Evolutionary conservation across 2,329 filamentous ascomycete species (phyloP).

Genomic region (Xylogone sp.): DNA sequence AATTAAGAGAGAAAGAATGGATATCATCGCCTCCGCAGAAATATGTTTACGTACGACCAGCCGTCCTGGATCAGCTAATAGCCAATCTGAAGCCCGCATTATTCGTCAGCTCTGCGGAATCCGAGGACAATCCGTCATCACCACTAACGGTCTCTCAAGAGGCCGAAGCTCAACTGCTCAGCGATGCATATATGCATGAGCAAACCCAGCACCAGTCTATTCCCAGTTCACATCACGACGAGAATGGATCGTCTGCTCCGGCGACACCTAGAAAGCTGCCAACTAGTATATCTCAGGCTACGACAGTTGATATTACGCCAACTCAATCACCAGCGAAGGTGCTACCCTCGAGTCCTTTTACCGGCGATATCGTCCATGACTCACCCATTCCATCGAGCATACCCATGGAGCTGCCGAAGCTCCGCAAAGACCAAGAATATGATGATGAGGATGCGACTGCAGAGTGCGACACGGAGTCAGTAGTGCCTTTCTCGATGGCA

Average conservation of each 20-base stretch:
- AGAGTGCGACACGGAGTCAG: constrained; percentile 8
- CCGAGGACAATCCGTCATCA: constrained; percentile 6
- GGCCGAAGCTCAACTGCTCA: constrained; percentile 22
- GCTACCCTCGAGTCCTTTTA: background rate
- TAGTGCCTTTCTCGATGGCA: constrained; percentile 20
- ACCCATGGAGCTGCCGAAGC: constrained; percentile 12
- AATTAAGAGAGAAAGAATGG: constrained; percentile 54
- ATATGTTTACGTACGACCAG: constrained; percentile 37
- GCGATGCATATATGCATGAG: constrained; percentile 15
- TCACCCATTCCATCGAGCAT: constrained; percentile 21
- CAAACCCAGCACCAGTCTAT: background rate
- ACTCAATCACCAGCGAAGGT: constrained; percentile 5
- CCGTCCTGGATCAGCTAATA: constrained; percentile 52
- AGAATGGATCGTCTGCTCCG: background rate
- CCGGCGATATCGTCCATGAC: constrained; percentile 20
- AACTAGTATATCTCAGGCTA: constrained; percentile 22
- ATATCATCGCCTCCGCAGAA: constrained; percentile 1
- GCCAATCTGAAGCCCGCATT: constrained; percentile 53
- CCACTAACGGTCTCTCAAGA: constrained; percentile 26
- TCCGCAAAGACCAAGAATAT: background rate
- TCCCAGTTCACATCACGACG: background rate
- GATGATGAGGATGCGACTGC: background rate
- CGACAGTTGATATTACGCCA: constrained; percentile 26
- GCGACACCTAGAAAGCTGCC: background rate
- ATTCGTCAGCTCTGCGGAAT: constrained; percentile 29